Evolutionary conservation across 208 protist genomes (phyloP).

Genomic region (Phytomonas serpens): DNA sequence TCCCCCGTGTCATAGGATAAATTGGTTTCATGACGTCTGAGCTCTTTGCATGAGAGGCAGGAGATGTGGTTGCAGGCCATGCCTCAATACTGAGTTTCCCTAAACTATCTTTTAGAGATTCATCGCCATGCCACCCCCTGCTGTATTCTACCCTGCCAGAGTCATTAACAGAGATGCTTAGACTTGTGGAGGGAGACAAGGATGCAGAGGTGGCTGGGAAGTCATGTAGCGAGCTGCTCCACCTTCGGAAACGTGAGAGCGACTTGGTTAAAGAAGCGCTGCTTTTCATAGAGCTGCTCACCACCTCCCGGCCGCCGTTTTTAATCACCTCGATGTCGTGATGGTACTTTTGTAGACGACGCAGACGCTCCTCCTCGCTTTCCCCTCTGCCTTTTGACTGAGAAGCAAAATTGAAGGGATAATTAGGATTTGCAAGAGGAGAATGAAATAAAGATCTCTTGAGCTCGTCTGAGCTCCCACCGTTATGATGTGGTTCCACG

Average conservation of each 20-base stretch:
- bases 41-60: neutral
- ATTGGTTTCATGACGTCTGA: neutral
- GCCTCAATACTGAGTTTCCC: neutral
- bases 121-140: neutral
- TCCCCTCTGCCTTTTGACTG: constrained; percentile 8
- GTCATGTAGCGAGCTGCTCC: constrained; percentile 5
- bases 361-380: constrained; percentile 20
- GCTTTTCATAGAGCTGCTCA: constrained; percentile 26
- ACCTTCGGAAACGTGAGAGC: constrained; percentile 21
- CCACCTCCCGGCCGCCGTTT: constrained; percentile 36
- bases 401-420: neutral
- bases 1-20: neutral
- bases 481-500: neutral
- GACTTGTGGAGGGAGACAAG: neutral
- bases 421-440: neutral
- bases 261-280: constrained; percentile 26
- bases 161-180: neutral
- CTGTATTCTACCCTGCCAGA: neutral
- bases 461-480: neutral
- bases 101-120: neutral
- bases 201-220: neutral
- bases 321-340: constrained; percentile 41
- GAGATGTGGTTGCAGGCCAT: neutral
- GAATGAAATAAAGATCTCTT: neutral
- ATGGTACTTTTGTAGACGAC: constrained; percentile 30